Percentiles rank a stretch among this genome's conserved stretches.
These are phyloP conservation scores for Cryptococcus floricola DNA, from an alignment of 1,284 basidiomycete species.

Conservation along the genomic window DNA sequence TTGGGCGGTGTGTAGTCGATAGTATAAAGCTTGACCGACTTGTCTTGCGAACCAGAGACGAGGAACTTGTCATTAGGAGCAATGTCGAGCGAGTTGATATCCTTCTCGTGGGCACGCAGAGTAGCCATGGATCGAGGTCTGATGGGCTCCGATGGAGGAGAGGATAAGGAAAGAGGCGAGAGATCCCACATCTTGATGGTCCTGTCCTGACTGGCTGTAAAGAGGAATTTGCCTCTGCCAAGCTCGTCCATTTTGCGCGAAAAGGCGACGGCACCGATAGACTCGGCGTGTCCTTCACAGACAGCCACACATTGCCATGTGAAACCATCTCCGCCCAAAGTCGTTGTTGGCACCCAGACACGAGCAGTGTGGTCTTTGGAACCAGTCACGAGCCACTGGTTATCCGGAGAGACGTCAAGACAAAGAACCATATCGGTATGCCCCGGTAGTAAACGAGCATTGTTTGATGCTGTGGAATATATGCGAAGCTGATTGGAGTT, in stretches of 20 bases:
- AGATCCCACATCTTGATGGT: slow-evolving; percentile 99
- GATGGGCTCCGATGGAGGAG: slow-evolving; percentile 29
- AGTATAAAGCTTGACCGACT: slow-evolving; percentile 84
- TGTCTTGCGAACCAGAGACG: slow-evolving; percentile 93
- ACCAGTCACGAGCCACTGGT: slow-evolving; percentile 76
- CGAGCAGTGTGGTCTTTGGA: slow-evolving; percentile 88
- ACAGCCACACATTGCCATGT: slow-evolving; percentile 75
- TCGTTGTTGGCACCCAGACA: slow-evolving; percentile 66
- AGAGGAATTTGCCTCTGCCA: slow-evolving; percentile 59
- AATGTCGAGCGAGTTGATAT: slow-evolving; percentile 95
- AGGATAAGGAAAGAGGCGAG: slow-evolving; percentile 43
- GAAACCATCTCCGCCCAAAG: slow-evolving; percentile 43
- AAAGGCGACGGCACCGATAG: slow-evolving; percentile 84
- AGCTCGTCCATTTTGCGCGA: slow-evolving; percentile 53
- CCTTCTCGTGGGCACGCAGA: slow-evolving; percentile 92
- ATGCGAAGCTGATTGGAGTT: slow-evolving; percentile 90
- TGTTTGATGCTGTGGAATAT: slow-evolving; percentile 67
- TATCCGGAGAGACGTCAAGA: slow-evolving; percentile 66
- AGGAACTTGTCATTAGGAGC: slow-evolving; percentile 85
- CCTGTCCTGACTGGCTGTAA: slow-evolving; percentile 92
- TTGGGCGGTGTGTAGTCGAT: slow-evolving; percentile 58
- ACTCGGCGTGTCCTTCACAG: slow-evolving; percentile 92
- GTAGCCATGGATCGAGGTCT: slow-evolving; percentile 80
- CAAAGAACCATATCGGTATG: slow-evolving; percentile 90
- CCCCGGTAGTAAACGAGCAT: slow-evolving; percentile 76